Base-by-base conservation (phyloP, 495 filamentous ascomycete species). In the Penicillium subrubescens region DNA sequence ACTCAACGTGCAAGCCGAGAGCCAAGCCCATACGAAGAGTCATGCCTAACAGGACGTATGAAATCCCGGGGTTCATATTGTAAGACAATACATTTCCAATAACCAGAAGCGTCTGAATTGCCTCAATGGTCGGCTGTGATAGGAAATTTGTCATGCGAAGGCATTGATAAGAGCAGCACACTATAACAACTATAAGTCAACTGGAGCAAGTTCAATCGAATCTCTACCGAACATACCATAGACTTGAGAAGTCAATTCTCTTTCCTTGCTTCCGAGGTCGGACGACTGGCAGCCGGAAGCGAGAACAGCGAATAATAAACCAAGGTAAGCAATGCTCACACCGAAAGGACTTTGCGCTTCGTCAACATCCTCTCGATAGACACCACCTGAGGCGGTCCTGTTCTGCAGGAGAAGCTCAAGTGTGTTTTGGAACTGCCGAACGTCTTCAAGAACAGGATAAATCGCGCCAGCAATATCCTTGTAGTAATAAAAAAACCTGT, bases 251-350 rank as follows among this genome's bases (percentile, higher is more conserved):
- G 82, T 86, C 63, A 86, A 70, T 62, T 87, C 84, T 58, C 83
- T 61, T 59, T 88, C 84, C 68, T 83, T 85, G 39, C 81, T 77
- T 14, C 89, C 86, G 8, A 90, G 81, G 67, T 88, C 86, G 4
- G 90, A 90, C 57, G 89, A 93, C 72, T 95, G 92, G n/a, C 88
- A 90, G 17, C 90, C 91, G 34, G 91, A 91, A 0, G 90, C 92
- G 29, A 95, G 81, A 0, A 92, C 87, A 5, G 90, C 90, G 73
- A 94, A 94, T 8, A 94, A 77, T 27, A 93, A 82, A 11, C 90
- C 89, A 10, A 94, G 69, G 71, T 81, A 87, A 2, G 82, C 87
- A 76, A 93, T 70, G 76, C 86, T 73, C 75, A 89, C 67, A 69
- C 92, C 76, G 83, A 88, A 75, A 75, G 84, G 78, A 21, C 60